Conservation (phyloP, 1,284 basidiomycete genomes). For the Pseudozyma tsukubaensis region DNA sequence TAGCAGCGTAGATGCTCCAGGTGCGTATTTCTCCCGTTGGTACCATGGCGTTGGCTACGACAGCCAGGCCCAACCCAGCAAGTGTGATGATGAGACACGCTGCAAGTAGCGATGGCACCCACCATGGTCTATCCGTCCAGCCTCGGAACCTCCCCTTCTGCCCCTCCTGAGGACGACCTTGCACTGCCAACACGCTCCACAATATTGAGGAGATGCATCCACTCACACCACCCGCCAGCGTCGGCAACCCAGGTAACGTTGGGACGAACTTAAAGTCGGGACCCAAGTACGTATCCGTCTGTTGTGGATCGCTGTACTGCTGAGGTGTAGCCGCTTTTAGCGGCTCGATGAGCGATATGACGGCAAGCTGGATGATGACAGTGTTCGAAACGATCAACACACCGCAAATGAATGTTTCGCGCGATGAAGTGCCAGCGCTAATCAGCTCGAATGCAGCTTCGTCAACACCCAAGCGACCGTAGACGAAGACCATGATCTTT, state of each 20-base stretch:
- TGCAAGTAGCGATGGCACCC: slow-evolving; percentile 21
- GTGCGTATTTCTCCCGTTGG: slow-evolving; percentile 8
- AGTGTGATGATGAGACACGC: slow-evolving; percentile 18
- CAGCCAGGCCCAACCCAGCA: slow-evolving; percentile 11
- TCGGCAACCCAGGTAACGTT: slow-evolving; percentile 21
- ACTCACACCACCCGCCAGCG: slow-evolving; percentile 20
- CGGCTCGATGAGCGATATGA: slow-evolving; percentile 22
- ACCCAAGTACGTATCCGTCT: not conserved
- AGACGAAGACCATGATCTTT: slow-evolving; percentile 21
- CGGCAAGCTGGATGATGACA: slow-evolving; percentile 25
- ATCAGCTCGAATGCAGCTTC: slow-evolving; percentile 24
- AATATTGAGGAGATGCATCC: slow-evolving; percentile 10
- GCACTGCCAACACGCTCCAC: slow-evolving; percentile 13
- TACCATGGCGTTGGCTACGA: slow-evolving; percentile 15
- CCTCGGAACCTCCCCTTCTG: not conserved
- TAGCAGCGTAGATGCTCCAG: slow-evolving; percentile 26
- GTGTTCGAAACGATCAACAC: slow-evolving; percentile 32
- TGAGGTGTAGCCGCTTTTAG: not conserved
- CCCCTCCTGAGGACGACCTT: not conserved
- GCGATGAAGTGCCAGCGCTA: slow-evolving; percentile 30
- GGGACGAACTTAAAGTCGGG: slow-evolving; percentile 5
- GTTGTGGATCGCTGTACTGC: not conserved
- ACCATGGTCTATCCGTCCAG: slow-evolving; percentile 12
- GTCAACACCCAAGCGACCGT: slow-evolving; percentile 24
- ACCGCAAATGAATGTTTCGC: slow-evolving; percentile 35